Conservation (phyloP, 192 early-diverging fungal species). For the Coemansia sp. region DNA sequence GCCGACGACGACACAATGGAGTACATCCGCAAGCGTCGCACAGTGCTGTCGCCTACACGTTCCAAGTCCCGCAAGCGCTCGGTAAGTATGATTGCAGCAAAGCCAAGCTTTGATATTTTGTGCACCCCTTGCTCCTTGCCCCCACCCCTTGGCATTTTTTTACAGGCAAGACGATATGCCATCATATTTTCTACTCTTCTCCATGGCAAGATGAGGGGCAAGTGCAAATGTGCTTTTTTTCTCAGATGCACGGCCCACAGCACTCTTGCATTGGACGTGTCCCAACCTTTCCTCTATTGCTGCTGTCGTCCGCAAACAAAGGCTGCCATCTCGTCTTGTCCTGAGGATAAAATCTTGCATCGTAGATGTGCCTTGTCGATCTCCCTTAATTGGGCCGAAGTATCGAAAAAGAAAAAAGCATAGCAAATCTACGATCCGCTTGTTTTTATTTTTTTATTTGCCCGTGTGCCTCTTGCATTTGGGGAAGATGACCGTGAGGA, state of each 20-base stretch:
- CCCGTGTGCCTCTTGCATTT: slow-evolving; percentile 1
- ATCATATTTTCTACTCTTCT: too few relatives aligned
- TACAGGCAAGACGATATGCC: too few relatives aligned
- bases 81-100: slow-evolving; percentile 35
- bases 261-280: too few relatives aligned
- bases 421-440: slow-evolving; percentile 12
- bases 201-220: too few relatives aligned
- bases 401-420: too few relatives aligned
- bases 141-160: neutral
- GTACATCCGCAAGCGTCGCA: slow-evolving; percentile 57
- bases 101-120: too few relatives aligned
- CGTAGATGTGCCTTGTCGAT: neutral
- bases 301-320: too few relatives aligned
- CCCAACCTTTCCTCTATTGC: neutral
- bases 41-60: slow-evolving; percentile 44
- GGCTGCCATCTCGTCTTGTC: neutral
- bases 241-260: neutral
- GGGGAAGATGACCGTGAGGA: too few relatives aligned
- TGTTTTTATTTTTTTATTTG: slow-evolving; percentile 10
- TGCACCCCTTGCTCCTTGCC: neutral
- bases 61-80: slow-evolving; percentile 50
- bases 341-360: slow-evolving; percentile 2
- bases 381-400: neutral
- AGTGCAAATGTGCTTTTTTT: neutral
- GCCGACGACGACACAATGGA: slow-evolving; percentile 54